phyloP scores from a whole-genome alignment of 768 basidiomycete species.

The Agaricus subrufescens region DNA sequence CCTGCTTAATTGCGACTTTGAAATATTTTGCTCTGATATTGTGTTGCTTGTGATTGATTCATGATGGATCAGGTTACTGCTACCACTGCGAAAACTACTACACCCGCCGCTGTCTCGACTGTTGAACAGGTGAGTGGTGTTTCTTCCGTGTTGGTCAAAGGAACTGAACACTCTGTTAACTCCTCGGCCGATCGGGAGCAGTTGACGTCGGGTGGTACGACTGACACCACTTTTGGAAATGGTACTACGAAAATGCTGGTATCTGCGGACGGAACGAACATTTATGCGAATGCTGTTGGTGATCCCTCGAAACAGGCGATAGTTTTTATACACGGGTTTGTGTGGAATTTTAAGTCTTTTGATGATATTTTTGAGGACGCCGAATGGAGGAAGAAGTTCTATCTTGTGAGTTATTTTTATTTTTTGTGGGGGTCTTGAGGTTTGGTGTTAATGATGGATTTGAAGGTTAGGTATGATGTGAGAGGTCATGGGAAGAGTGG shows the following conservation, averaged over 20 bases:
- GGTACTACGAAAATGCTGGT: constrained; percentile 1
- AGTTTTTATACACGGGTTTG: constrained; percentile 39
- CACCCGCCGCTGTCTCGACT: no score
- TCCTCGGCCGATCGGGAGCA: no score
- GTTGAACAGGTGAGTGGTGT: no score
- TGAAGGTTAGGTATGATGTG: constrained; percentile 29
- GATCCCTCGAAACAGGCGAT: constrained; percentile 30
- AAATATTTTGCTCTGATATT: no score
- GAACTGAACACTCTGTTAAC: no score
- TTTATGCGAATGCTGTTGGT: constrained; percentile 37
- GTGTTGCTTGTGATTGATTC: no score
- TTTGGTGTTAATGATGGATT: neutral
- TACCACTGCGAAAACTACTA: no score
- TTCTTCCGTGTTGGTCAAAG: no score
- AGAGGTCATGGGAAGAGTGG: constrained; percentile 31
- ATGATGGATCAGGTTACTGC: no score
- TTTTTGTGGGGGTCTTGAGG: neutral
- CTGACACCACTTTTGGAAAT: neutral
- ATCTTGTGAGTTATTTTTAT: constrained; percentile 18
- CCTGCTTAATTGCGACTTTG: no score
- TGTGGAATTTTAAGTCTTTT: constrained; percentile 28
- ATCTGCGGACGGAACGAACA: constrained; percentile 29
- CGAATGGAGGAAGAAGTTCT: constrained; percentile 19
- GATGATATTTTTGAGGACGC: constrained; percentile 31
- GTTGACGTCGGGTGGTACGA: neutral